Evolutionary conservation across 345 rosid genomes (phyloP).

Genomic region (Microcos paniculata): DNA sequence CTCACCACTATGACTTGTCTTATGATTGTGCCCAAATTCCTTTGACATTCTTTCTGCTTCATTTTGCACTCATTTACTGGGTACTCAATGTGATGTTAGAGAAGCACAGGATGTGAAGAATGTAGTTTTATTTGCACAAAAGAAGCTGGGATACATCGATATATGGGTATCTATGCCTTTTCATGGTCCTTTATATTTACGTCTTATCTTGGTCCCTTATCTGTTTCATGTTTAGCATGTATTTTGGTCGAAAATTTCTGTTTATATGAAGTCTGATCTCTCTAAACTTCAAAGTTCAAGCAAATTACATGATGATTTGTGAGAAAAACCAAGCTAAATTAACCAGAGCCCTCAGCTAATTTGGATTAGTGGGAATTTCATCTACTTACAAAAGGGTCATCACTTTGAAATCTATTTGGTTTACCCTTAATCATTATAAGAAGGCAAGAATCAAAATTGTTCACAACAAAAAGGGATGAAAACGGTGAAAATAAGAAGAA

Average conservation of each 20-base stretch:
- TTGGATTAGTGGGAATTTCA: too few species aligned
- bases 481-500: too few species aligned
- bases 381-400: too few species aligned
- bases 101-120: slow-evolving; percentile 78
- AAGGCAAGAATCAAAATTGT: too few species aligned
- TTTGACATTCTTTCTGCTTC: neutral
- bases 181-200: slow-evolving; percentile 35
- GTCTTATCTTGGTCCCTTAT: slow-evolving; percentile 8
- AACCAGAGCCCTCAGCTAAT: too few species aligned
- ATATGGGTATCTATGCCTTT: slow-evolving; percentile 62
- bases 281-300: neutral
- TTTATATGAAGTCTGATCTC: neutral
- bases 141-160: slow-evolving; percentile 72
- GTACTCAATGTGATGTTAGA: slow-evolving; percentile 81
- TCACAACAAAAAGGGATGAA: too few species aligned
- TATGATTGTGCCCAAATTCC: neutral
- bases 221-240: slow-evolving; percentile 3
- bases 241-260: neutral
- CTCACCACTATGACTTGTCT: slow-evolving; percentile 48
- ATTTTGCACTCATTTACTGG: slow-evolving; percentile 36
- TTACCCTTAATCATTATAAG: too few species aligned
- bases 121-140: slow-evolving; percentile 65
- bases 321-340: too few species aligned
- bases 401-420: too few species aligned
- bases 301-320: neutral